Percentiles rank a stretch among this genome's conserved stretches.
Conservation (phyloP, 139 green algal species). For the Coelastrella sp. region DNA sequence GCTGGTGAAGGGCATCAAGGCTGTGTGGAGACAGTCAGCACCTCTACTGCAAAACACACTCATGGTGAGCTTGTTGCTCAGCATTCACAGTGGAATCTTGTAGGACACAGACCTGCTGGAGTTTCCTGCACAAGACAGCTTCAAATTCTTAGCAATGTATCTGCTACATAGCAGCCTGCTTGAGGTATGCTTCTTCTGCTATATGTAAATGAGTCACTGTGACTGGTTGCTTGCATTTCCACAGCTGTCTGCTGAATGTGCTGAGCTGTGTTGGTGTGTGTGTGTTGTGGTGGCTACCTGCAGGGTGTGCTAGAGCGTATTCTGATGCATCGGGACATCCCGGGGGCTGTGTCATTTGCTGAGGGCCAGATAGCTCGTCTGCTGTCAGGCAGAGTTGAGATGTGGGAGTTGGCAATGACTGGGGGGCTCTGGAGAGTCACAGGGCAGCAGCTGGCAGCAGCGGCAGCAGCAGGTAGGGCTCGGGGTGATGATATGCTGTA, state of each 20-base stretch:
- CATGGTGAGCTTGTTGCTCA: constrained; percentile 58
- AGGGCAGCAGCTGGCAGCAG: constrained; percentile 59
- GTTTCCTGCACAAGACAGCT: background rate
- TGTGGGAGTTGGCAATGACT: constrained; percentile 84
- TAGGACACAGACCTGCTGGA: background rate
- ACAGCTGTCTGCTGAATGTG: background rate
- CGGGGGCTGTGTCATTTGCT: constrained; percentile 70
- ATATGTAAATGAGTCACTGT: too few relatives aligned
- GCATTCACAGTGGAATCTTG: too few relatives aligned
- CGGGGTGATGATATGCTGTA: too few relatives aligned
- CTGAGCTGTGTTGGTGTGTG: background rate
- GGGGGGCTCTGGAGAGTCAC: constrained; percentile 69
- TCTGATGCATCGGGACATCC: constrained; percentile 71
- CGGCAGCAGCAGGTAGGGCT: constrained; percentile 35
- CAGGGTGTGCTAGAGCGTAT: constrained; percentile 74
- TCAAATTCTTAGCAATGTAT: background rate
- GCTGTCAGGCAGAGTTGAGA: constrained; percentile 64
- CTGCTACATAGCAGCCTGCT: too few relatives aligned
- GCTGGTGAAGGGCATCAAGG: constrained; percentile 81
- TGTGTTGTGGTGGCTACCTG: background rate
- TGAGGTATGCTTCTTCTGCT: too few relatives aligned
- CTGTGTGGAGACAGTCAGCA: constrained; percentile 78
- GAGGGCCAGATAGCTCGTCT: constrained; percentile 68
- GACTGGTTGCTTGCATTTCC: too few relatives aligned
- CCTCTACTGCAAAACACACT: constrained; percentile 76